Evolutionary conservation across 495 filamentous ascomycete species (phyloP).

Genomic region (Pyronema domesticum): DNA sequence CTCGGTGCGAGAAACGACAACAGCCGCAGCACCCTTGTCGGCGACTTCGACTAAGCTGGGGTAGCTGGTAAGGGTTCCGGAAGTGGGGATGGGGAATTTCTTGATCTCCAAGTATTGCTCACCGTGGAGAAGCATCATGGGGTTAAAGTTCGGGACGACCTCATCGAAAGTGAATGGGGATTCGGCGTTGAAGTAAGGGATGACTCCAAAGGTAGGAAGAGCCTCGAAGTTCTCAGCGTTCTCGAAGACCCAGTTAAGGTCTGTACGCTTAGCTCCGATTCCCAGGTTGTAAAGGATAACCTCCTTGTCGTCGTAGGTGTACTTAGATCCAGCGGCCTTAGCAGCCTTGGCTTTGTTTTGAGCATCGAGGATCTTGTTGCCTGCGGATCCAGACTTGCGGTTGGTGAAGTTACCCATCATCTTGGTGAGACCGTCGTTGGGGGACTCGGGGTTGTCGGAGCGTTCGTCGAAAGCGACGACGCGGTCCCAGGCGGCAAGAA

Average conservation of each 20-base stretch:
- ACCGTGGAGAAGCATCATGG: conserved; percentile 98
- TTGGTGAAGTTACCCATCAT: conserved; percentile 76
- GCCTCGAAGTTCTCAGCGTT: conserved; percentile 78
- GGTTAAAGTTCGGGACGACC: conserved; percentile 81
- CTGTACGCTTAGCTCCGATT: conserved; percentile 80
- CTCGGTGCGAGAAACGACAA: conserved; percentile 62
- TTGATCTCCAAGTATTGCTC: conserved; percentile 96
- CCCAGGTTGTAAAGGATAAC: conserved; percentile 92
- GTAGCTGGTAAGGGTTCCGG: conserved; percentile 60
- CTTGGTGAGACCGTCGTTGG: conserved; percentile 57
- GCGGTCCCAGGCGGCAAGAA: conserved; percentile 56
- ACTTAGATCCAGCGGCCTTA: conserved; percentile 56
- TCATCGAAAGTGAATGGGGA: conserved; percentile 66
- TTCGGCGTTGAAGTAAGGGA: conserved; percentile 76
- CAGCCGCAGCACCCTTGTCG: conserved; percentile 83
- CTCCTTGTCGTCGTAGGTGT: conserved; percentile 68
- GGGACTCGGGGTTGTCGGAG: conserved; percentile 71
- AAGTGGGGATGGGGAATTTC: conserved; percentile 85
- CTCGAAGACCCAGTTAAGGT: conserved; percentile 76
- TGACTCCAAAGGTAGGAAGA: conserved; percentile 77
- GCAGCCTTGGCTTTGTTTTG: conserved; percentile 63
- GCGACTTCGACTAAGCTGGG: conserved; percentile 82
- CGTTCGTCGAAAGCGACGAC: conserved; percentile 83
- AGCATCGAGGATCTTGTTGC: conserved; percentile 35
- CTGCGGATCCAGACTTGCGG: conserved; percentile 13